phyloP scores from a whole-genome alignment of 305 asterid species.

The Fraxinus nigra region DNA sequence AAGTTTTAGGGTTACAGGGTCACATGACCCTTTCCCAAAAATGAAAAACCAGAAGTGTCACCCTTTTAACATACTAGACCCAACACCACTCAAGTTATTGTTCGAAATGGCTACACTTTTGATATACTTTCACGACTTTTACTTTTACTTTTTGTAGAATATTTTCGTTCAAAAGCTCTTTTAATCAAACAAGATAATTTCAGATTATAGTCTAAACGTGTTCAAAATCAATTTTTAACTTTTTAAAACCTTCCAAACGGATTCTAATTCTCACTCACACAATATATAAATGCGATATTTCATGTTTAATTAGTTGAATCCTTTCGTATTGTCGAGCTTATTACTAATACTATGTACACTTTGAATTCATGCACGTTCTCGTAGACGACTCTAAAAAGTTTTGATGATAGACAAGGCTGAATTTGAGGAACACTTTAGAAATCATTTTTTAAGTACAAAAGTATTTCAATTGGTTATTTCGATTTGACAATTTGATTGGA shows the following conservation, averaged over 20 bases:
- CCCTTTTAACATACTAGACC: background rate
- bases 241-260: background rate
- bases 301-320: background rate
- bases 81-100: background rate
- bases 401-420: background rate
- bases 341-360: background rate
- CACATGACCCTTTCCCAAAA: background rate
- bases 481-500: slow-evolving; percentile 32
- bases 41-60: background rate
- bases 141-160: background rate
- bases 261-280: background rate
- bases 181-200: too few relatives aligned
- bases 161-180: too few relatives aligned
- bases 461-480: slow-evolving; percentile 16
- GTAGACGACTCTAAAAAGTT: background rate
- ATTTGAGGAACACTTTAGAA: slow-evolving; percentile 19
- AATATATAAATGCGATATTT: background rate
- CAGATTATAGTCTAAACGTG: too few relatives aligned
- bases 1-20: background rate
- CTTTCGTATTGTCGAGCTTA: background rate
- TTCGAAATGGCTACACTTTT: background rate
- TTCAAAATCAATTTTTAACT: background rate
- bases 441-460: slow-evolving; percentile 20
- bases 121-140: too few relatives aligned
- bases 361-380: background rate